Base-by-base conservation (phyloP, 208 protist genomes). In the Novymonas esmeraldas region DNA sequence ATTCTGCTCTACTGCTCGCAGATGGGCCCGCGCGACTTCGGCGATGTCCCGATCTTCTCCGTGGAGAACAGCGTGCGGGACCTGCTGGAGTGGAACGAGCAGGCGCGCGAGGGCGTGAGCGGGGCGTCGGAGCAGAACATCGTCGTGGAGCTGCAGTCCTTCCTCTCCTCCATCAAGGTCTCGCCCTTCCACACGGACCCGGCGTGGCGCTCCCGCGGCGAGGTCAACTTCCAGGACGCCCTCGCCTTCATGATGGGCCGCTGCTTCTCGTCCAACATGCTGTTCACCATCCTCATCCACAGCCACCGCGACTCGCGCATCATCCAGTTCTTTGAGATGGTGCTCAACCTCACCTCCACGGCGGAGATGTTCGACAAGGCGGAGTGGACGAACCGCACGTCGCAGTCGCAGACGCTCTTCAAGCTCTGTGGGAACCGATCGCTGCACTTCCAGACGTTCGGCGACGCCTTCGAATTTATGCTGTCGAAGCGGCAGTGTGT, bases 1-100 rank as follows among this genome's bases (percentile, higher is more conserved):
- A 85, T 96, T 55, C 73, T 96, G 24, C 49, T 96, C 22, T 94
- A 94, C 78, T 94, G 91, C 76, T 96, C 91, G 5, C 91, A 96
- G 58, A 87, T 93, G 74, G 88, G 91, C 11, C 64, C 68, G 26
- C 81, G 88, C 57, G 88, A 96, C 64, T 96, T 93, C 79, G 86
- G 79, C 29, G 91, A 96, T 49, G 81, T 94, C 7, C 91, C 91
- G 9, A 84, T 96, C 50, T 85, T 89, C 24, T 90, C 91, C 14
- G 91, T 96, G 28, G 87, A 89, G 58, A 93, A 89, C 65, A 93
- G 79, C 60, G 71, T 94, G 33, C 81, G 79, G 6, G 76, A 83
- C 11, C 58, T 96, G 50, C 70, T 96, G 28, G 81, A 88, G 28
- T 85, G 75, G 70, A 78, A 81, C 48, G 73, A 78, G 61, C 56